These are phyloP conservation scores for Hyphochytrium catenoides DNA, from an alignment of 352 stramenopile genomes.

Conservation along the genomic window DNA sequence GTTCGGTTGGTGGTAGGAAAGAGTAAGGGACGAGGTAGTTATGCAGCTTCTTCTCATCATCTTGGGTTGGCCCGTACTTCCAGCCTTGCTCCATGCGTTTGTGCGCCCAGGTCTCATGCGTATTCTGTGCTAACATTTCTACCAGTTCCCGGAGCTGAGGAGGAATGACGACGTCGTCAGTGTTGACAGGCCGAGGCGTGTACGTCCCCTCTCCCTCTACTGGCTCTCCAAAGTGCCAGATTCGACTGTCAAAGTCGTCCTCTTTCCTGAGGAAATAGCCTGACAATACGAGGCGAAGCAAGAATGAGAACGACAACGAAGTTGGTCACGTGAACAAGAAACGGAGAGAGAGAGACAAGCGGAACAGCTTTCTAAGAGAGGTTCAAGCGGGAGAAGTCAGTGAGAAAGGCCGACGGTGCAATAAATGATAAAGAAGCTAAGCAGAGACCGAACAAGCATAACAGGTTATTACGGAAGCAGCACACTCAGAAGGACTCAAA, in stretches of 20 bases:
- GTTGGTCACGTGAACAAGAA: too few relatives aligned
- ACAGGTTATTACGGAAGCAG: too few relatives aligned
- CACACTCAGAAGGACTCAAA: too few relatives aligned
- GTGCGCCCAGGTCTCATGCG: slow-evolving; percentile 46
- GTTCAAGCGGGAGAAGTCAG: too few relatives aligned
- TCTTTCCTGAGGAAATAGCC: too few relatives aligned
- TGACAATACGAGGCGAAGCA: too few relatives aligned
- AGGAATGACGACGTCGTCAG: slow-evolving; percentile 27
- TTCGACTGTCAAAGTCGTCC: slow-evolving; percentile 24
- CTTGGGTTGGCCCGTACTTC: slow-evolving; percentile 31
- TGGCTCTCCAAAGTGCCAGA: slow-evolving; percentile 26
- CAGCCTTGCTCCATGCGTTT: slow-evolving; percentile 51
- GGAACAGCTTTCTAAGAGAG: too few relatives aligned
- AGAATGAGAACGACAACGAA: too few relatives aligned
- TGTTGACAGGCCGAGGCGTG: slow-evolving; percentile 26
- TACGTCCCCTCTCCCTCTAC: slow-evolving; percentile 34
- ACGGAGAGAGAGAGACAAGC: too few relatives aligned
- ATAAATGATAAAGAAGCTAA: too few relatives aligned
- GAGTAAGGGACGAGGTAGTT: slow-evolving; percentile 47
- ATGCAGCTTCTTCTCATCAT: slow-evolving; percentile 38
- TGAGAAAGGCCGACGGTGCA: too few relatives aligned
- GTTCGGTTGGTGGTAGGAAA: slow-evolving; percentile 41
- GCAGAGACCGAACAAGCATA: too few relatives aligned
- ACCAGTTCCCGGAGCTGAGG: slow-evolving; percentile 31
- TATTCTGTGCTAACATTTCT: slow-evolving; percentile 44